Base-by-base conservation (phyloP, 768 basidiomycete species). In the Amanita exitialis region DNA sequence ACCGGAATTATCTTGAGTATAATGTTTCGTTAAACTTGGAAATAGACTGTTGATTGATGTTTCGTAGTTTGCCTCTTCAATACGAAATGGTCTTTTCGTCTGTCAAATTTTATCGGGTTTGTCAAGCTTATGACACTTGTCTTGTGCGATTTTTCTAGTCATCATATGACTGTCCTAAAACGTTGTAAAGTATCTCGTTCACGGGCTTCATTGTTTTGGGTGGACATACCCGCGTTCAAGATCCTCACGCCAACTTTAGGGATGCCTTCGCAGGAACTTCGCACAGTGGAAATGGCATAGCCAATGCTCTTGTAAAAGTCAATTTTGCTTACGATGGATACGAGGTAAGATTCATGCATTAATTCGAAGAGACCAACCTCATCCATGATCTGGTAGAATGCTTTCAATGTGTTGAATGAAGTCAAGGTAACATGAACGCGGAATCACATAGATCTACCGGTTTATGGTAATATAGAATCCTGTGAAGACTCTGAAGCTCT, bases 161-260 rank as follows among this genome's bases (percentile, higher is more conserved):
- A 20, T 32, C 0, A 8, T 21, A 28, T 3, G 25, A 21, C 6
- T 13, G 42, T 43, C 3, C 8, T 23, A 25, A 16, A 42, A 34
- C 25, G 7, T 18, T 37, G 18, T 37, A 28, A 51, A 69, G 68
- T 38, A 64, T 84, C 39, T 73, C 79, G 1, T 61, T 82, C 37
- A 74, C 78, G 3, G 76, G 76, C 57, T 76, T 79, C 67, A 77
- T 77, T 20, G 83, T 83, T 7, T 70, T 85, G 9, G 72, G 74
- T 3, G 82, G 80, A 0, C 66, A 71, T 48, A 82, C 79, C 2
- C 69, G 67, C 6, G 71, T 85, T n/a, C 36, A 69, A 38, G 73
- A 83, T 60, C 79, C 83, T 0, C 69, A 73, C 43, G 69, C 66
- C 35, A 80, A 81, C 61, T 84, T 85, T 62, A 68, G 64, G 36